Conservation (phyloP, 78 protist species). For the Cavenderia fasciculata region DNA sequence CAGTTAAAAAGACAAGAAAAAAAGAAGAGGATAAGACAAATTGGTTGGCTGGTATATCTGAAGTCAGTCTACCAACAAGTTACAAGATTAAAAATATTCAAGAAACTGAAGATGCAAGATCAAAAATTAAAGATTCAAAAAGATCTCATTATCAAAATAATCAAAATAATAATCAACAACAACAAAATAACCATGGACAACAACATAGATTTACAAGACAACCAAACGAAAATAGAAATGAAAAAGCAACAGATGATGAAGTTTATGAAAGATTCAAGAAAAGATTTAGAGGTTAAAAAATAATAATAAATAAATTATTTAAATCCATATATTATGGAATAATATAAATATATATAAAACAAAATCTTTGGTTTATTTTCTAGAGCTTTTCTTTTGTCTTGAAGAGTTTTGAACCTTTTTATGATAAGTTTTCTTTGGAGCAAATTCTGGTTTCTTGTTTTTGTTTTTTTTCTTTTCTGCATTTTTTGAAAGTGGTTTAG, state of each 20-base stretch:
- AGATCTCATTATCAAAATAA: not conserved
- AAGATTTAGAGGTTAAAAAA: slow-evolving; percentile 56
- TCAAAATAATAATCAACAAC: not conserved
- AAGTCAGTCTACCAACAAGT: slow-evolving; percentile 22
- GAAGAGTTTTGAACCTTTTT: not conserved
- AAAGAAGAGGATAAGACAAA: slow-evolving; percentile 47
- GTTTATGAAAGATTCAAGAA: slow-evolving; percentile 47
- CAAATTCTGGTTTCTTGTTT: not conserved
- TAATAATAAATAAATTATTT: no score
- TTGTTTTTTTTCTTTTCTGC: not conserved
- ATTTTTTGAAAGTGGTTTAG: not conserved
- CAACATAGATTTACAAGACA: slow-evolving; percentile 44
- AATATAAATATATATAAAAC: no score
- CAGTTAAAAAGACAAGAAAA: not conserved
- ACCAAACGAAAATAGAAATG: not conserved
- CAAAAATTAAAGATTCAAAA: not conserved
- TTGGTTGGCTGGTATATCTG: slow-evolving; percentile 74
- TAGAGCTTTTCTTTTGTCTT: slow-evolving; percentile 20
- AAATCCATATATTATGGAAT: no score
- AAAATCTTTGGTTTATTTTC: no score
- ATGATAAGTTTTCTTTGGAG: not conserved
- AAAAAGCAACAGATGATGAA: slow-evolving; percentile 67
- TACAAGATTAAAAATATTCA: slow-evolving; percentile 47
- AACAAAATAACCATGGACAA: not conserved
- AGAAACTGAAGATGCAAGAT: slow-evolving; percentile 65